Evolutionary conservation across 1,284 basidiomycete genomes (phyloP), one percentile per base, ranked within the genome.

Genomic region (Moniliella sp.): DNA sequence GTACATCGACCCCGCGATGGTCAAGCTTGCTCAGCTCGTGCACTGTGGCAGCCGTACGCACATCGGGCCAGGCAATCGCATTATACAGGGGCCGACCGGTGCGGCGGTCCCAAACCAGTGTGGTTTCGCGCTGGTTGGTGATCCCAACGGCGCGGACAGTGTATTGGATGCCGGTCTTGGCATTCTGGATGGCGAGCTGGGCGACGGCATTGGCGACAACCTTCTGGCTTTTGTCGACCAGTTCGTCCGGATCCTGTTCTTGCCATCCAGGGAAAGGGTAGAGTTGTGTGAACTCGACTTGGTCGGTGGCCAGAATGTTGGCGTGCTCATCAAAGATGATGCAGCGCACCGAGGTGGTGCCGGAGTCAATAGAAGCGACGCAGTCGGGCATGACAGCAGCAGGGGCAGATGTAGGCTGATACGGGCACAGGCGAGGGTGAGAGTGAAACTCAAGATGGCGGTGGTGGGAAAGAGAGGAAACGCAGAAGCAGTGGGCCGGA

Each of bases 101-200:
- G 51, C 68, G 70, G 43, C 76, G 72, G 58, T 80, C 80, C 91
- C 91, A 97, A 8, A 76, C 80, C 12, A 94, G 75, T 1, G 86
- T n/a, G 3, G 91, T 97, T 62, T 97, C 88, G 37, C 91, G 75
- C 65, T 97, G 88, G 61, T 93, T 97, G 30, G 88, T 94, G 64
- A 97, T 81, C 21, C 86, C 88, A 46, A 97, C 81, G 38, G 79
- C 79, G 63, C 86, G 88, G 59, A 97, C 66, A 57, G 80, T 65
- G 70, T 74, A 80, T 2, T 83, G 80, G 12, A 68, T 65, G 31
- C 35, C 65, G n/a, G n/a, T n/a, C n/a, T n/a, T n/a, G n/a, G n/a
- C n/a, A 11, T 43, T 78, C 43, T 97, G 68, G 39, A 72, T 67
- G 48, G 72, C 68, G 33, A 78, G 68, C 13, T 32, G 23, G 15